Base-by-base conservation (phyloP, 495 filamentous ascomycete species). In the Arthonia radiata region DNA sequence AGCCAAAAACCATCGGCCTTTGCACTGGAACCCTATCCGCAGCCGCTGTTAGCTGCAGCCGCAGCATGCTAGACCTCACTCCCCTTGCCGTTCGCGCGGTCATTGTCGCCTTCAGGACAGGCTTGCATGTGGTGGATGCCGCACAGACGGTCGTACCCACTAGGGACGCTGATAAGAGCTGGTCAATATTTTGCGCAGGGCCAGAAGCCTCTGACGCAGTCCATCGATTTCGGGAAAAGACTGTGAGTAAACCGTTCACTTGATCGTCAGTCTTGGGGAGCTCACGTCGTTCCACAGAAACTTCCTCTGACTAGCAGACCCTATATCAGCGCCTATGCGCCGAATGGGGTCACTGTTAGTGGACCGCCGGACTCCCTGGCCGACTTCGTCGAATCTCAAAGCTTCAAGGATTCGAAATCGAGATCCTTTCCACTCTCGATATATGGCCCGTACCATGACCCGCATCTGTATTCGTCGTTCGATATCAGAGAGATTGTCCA, bases 381-480 rank as follows among this genome's bases (percentile, higher is more conserved):
- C 3, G n/a, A 6, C 3, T 31, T 31, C 3, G 21, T 31, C 14
- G 12, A 19, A 11, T 30, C 30, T 26, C 22, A 31, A 13, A 17
- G n/a, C n/a, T n/a, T n/a, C n/a, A n/a, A n/a, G n/a, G n/a, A n/a
- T n/a, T n/a, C n/a, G n/a, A n/a, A n/a, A n/a, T n/a, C n/a, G n/a
- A n/a, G n/a, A n/a, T n/a, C n/a, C n/a, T n/a, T n/a, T 9, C n/a
- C 15, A 32, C 35, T 19, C 24, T 10, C 5, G 4, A 37, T 43
- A 9, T 32, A 33, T 13, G 40, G 18, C 8, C 45, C 44, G 4
- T 46, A 42, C 17, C 45, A 48, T 26, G 44, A 38, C 2, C 18
- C 34, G 2, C 43, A 48, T 39, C 32, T 47, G 9, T 42, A 39
- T 27, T 31, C 36, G 10, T 15, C 30, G 9, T 26, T 34, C 0